Conservation (phyloP, 805 yeast species). For the Candida chauliodis region DNA sequence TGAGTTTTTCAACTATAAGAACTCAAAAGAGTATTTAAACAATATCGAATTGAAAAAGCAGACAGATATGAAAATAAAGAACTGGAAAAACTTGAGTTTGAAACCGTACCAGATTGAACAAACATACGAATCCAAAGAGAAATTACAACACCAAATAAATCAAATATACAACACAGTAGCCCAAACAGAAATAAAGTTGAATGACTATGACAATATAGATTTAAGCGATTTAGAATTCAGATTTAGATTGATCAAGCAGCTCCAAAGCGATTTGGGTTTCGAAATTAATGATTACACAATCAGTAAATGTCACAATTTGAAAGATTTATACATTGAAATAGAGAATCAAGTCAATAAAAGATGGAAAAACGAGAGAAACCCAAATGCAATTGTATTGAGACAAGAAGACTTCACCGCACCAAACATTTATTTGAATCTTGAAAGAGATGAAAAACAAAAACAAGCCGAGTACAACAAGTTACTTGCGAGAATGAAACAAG, state of each 20-base stretch:
- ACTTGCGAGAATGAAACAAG: conserved; percentile 38
- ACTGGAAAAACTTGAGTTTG: conserved; percentile 28
- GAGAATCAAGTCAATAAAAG: conserved; percentile 36
- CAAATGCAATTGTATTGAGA: conserved; percentile 69
- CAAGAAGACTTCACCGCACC: conserved; percentile 52
- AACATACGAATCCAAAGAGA: conserved; percentile 23
- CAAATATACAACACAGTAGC: conserved; percentile 18
- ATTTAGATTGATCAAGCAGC: conserved; percentile 45
- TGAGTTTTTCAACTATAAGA: conserved; percentile 31
- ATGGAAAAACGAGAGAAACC: conserved; percentile 59
- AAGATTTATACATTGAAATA: conserved; percentile 37
- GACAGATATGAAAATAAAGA: conserved; percentile 31
- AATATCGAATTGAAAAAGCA: conserved; percentile 27
- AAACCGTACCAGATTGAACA: conserved; percentile 17
- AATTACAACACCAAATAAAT: conserved; percentile 22
- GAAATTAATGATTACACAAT: conserved; percentile 52
- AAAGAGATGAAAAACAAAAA: conserved; percentile 45
- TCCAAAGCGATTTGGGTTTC: conserved; percentile 48
- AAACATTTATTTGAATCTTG: conserved; percentile 54
- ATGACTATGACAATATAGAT: conserved; percentile 14
- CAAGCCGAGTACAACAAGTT: conserved; percentile 45
- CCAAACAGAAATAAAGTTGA: neutral
- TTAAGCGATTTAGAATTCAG: conserved; percentile 46
- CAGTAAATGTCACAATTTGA: conserved; percentile 37
- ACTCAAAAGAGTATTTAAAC: conserved; percentile 28